phyloP scores from a whole-genome alignment of 2,329 filamentous ascomycete species.

The Phyllosticta citrichinensis region DNA sequence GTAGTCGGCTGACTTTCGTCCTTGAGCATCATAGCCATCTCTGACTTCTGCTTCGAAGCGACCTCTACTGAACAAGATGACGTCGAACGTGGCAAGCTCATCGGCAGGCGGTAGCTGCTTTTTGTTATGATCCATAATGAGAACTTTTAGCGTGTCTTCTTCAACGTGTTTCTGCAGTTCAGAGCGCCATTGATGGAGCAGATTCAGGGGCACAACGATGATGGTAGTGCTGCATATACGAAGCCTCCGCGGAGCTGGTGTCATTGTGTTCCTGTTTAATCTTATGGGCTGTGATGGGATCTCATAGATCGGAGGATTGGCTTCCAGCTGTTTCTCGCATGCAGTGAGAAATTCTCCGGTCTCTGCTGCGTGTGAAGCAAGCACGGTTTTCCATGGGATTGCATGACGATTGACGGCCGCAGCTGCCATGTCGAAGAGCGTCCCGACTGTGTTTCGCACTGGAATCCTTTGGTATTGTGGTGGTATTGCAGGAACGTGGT shows the following conservation, averaged over 20 bases:
- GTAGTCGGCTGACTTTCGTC: constrained; percentile 23
- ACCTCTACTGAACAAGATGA: constrained; percentile 66
- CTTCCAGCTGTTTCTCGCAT: constrained; percentile 20
- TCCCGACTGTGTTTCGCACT: constrained; percentile 43
- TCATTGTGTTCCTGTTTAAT: constrained; percentile 32
- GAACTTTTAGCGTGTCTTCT: constrained; percentile 47
- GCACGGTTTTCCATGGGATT: constrained; percentile 59
- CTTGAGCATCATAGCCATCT: constrained; percentile 37
- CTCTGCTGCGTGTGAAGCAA: constrained; percentile 41
- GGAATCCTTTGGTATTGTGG: constrained; percentile 44
- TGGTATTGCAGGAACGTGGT: constrained; percentile 57
- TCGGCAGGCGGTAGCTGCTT: constrained; percentile 47
- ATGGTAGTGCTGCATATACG: constrained; percentile 61
- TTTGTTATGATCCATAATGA: constrained; percentile 48
- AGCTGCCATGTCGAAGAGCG: constrained; percentile 67
- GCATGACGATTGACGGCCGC: constrained; percentile 55
- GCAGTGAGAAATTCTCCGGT: constrained; percentile 36
- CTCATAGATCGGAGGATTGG: constrained; percentile 30
- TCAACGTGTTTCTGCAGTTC: constrained; percentile 72
- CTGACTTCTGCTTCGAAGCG: constrained; percentile 61
- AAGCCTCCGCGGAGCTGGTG: constrained; percentile 40
- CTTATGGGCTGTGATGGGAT: constrained; percentile 30
- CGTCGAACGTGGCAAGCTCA: constrained; percentile 57
- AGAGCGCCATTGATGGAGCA: constrained; percentile 72
- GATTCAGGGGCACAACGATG: constrained; percentile 71